A percentile compares a stretch with the other conserved stretches of the same genome.
Evolutionary conservation across 495 filamentous ascomycete genomes (phyloP).

Genomic region (Penicillium daleae): DNA sequence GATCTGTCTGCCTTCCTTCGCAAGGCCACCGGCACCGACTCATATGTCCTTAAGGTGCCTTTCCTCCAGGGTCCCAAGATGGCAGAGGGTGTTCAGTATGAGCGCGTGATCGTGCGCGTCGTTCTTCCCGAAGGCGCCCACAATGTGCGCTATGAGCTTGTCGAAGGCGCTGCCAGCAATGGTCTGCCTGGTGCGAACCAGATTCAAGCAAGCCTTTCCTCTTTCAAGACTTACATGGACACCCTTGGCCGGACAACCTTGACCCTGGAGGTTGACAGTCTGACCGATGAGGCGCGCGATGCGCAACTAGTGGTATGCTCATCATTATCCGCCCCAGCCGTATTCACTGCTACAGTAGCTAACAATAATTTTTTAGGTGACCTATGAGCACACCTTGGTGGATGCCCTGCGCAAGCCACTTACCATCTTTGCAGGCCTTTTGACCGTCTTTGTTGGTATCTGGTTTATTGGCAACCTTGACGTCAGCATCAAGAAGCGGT

Average conservation of each 20-base stretch:
- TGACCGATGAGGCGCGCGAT: conserved; percentile 86
- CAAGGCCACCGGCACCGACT: conserved; percentile 57
- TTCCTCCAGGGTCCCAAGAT: conserved; percentile 91
- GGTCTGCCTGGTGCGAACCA: conserved; percentile 40
- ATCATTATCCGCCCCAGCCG: not conserved
- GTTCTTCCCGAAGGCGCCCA: conserved; percentile 89
- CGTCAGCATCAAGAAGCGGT: conserved; percentile 65
- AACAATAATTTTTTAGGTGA: conserved; percentile 46
- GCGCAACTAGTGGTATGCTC: conserved; percentile 69
- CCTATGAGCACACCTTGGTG: conserved; percentile 80
- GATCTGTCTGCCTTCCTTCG: conserved; percentile 76
- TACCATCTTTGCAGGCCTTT: conserved; percentile 73
- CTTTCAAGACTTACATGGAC: conserved; percentile 89
- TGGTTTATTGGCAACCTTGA: conserved; percentile 82
- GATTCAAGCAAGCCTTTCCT: conserved; percentile 55
- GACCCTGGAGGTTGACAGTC: conserved; percentile 76
- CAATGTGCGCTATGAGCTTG: conserved; percentile 61
- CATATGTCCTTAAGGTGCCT: conserved; percentile 90
- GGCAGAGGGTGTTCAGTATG: conserved; percentile 82
- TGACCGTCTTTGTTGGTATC: conserved; percentile 72
- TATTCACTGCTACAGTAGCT: not conserved
- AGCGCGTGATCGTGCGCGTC: conserved; percentile 76
- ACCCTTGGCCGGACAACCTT: conserved; percentile 86
- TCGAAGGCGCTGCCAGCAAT: conserved; percentile 44
- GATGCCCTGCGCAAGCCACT: conserved; percentile 86